Conservation (phyloP, 2,329 filamentous ascomycete species). For the Ceratocystis cubensis region DNA sequence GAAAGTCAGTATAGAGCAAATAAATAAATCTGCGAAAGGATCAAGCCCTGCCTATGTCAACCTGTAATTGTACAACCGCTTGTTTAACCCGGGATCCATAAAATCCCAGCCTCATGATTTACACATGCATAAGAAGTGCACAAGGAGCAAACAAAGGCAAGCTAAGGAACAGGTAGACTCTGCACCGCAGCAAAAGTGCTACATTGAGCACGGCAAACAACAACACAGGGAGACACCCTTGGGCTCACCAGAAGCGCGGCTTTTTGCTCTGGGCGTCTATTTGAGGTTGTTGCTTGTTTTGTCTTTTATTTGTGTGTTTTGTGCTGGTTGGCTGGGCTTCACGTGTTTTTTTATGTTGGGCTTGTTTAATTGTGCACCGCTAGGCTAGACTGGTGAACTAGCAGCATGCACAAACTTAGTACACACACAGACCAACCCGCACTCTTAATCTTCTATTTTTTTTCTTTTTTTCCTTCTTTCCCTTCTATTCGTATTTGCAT, state of each 20-base stretch:
- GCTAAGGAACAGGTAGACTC: not conserved
- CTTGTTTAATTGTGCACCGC: no score
- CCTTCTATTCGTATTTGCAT: not conserved
- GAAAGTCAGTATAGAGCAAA: not conserved
- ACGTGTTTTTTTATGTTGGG: not conserved
- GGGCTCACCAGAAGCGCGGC: not conserved
- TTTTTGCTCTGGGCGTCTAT: not conserved
- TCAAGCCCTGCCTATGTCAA: not conserved
- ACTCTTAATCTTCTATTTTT: not conserved
- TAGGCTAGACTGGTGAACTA: no score
- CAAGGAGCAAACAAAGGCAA: not conserved
- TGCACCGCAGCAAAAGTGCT: not conserved
- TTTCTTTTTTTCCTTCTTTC: not conserved
- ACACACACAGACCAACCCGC: not conserved
- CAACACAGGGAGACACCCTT: not conserved
- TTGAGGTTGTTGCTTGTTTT: not conserved
- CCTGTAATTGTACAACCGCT: not conserved
- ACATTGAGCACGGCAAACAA: not conserved
- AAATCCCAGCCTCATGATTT: conserved; percentile 10
- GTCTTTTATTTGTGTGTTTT: not conserved
- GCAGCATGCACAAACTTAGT: not conserved
- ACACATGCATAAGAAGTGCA: conserved; percentile 6
- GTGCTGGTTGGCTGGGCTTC: not conserved
- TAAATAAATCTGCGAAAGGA: not conserved
- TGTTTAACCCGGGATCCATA: not conserved